Base-by-base conservation (phyloP, 2,329 filamentous ascomycete species). In the Myotisia sp. region DNA sequence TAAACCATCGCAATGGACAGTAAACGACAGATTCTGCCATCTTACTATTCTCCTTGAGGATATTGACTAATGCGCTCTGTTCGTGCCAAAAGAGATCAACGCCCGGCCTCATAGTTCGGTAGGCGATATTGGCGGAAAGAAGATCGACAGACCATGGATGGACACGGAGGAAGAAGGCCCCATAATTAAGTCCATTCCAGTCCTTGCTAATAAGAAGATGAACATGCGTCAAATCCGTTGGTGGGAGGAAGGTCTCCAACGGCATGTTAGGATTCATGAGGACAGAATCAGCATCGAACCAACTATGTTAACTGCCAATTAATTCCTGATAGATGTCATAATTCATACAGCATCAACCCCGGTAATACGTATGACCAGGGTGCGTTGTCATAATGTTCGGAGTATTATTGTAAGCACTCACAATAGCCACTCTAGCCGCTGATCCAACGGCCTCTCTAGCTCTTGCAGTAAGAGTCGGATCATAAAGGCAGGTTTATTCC, bases 401-500 rank as follows among this genome's bases (percentile, higher is more conserved):
- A n/a, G n/a, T n/a, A n/a, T n/a, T n/a, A n/a, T n/a, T n/a, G n/a
- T n/a, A n/a, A n/a, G n/a, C n/a, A 44, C 48, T 36, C 34, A 51
- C 48, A 54, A 50, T 16, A 56, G 39, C 53, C 53, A 56, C 35
- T 54, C 39, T 7, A 53, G 37, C 13, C 52, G 44, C 18, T 50
- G 22, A 7, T 42, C 42, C 1, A 33, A 40, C 13, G 49, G 47
- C 32, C 52, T 50, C 21, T 42, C 42, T 17, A 55, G 29, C 26
- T 56, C 53, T n/a, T 46, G 37, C 5, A 54, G 30, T 5, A 56
- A 23, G 9, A 51, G 13, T 1, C 52, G 50, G 6, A 63, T 47
- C 20, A 65, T 56, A 39, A 62, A 63, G 2, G 58, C 62, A 2
- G 54, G 53, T 35, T 65, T 65, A 30, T 54, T 59, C 61, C 62